phyloP scores from a whole-genome alignment of 1,284 basidiomycete species.

The Porodaedalea pini region DNA sequence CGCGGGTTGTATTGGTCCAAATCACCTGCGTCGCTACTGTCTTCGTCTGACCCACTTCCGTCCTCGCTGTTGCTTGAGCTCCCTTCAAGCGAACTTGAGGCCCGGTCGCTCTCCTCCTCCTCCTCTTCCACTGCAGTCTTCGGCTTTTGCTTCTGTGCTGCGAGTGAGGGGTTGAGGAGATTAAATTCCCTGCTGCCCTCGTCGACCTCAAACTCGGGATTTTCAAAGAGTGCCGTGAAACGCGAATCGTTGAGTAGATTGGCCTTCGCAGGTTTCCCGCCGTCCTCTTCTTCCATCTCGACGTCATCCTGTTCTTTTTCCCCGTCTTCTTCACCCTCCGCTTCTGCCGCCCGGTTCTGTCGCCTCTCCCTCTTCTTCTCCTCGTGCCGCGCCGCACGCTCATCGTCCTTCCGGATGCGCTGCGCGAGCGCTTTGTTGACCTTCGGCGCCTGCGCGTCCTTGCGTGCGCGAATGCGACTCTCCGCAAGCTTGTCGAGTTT shows the following conservation, averaged over 20 bases:
- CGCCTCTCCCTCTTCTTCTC: slow-evolving; percentile 56
- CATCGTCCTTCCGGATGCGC: slow-evolving; percentile 74
- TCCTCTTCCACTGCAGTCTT: slow-evolving; percentile 89
- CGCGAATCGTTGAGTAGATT: slow-evolving; percentile 83
- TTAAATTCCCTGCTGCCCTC: slow-evolving; percentile 84
- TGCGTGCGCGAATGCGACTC: slow-evolving; percentile 82
- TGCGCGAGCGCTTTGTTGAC: slow-evolving; percentile 94
- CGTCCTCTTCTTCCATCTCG: slow-evolving; percentile 31
- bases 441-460: slow-evolving; percentile 61
- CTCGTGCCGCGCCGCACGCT: slow-evolving; percentile 60
- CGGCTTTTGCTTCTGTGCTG: slow-evolving; percentile 46
- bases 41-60: slow-evolving; percentile 31
- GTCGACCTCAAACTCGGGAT: slow-evolving; percentile 94
- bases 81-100: slow-evolving; percentile 69
- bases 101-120: slow-evolving; percentile 81
- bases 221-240: slow-evolving; percentile 89
- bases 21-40: slow-evolving; percentile 57
- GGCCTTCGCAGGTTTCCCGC: slow-evolving; percentile 33
- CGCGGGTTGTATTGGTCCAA: slow-evolving; percentile 30
- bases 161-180: slow-evolving; percentile 85
- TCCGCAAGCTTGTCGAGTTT: slow-evolving; percentile 94
- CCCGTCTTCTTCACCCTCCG: slow-evolving; percentile 33
- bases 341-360: slow-evolving; percentile 33
- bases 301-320: slow-evolving; percentile 40
- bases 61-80: slow-evolving; percentile 19